These are phyloP conservation scores for Coniosporium apollinis DNA, from an alignment of 495 filamentous ascomycete species.

Conservation along the genomic window DNA sequence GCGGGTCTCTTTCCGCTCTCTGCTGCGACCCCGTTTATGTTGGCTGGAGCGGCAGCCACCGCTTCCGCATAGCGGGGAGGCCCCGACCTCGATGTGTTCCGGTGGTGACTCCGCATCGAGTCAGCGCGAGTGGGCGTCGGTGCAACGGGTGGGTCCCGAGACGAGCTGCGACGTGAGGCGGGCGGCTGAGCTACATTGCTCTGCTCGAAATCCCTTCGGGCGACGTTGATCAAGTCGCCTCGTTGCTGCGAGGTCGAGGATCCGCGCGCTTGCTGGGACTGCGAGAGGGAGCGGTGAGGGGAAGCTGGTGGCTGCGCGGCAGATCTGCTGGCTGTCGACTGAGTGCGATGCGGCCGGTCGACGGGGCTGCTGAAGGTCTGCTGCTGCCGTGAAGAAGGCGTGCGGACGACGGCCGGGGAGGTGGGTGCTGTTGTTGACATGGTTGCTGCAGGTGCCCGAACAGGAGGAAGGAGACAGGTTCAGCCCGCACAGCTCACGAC, in stretches of 20 bases:
- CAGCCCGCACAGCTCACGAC: no score
- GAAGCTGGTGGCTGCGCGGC: slow-evolving; percentile 19
- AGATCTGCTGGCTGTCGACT: slow-evolving; percentile 35
- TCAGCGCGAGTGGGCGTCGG: slow-evolving; percentile 35
- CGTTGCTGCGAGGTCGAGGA: slow-evolving; percentile 33
- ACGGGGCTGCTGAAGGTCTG: slow-evolving; percentile 26
- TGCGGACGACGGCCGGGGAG: slow-evolving; percentile 32
- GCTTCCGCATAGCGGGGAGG: slow-evolving; percentile 31
- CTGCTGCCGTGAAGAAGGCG: slow-evolving; percentile 36
- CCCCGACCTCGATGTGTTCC: slow-evolving; percentile 27
- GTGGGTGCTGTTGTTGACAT: slow-evolving; percentile 37
- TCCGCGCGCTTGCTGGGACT: slow-evolving; percentile 34
- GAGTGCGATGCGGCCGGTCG: slow-evolving; percentile 40
- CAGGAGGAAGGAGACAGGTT: no score
- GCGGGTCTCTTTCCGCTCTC: slow-evolving; percentile 25
- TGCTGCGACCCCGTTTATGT: slow-evolving; percentile 27
- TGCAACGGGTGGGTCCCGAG: slow-evolving; percentile 34
- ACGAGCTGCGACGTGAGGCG: slow-evolving; percentile 36
- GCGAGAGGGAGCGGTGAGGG: slow-evolving; percentile 29
- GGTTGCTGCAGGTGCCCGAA: no score
- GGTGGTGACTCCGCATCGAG: slow-evolving; percentile 29
- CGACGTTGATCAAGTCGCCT: slow-evolving; percentile 34
- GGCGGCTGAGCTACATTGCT: slow-evolving; percentile 31
- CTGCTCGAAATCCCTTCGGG: slow-evolving; percentile 41
- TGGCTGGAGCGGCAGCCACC: slow-evolving; percentile 9